A percentile compares a stretch with the other conserved stretches of the same genome.
phyloP scores from a whole-genome alignment of 2,329 filamentous ascomycete species.

The Orbilia blumenaviensis region DNA sequence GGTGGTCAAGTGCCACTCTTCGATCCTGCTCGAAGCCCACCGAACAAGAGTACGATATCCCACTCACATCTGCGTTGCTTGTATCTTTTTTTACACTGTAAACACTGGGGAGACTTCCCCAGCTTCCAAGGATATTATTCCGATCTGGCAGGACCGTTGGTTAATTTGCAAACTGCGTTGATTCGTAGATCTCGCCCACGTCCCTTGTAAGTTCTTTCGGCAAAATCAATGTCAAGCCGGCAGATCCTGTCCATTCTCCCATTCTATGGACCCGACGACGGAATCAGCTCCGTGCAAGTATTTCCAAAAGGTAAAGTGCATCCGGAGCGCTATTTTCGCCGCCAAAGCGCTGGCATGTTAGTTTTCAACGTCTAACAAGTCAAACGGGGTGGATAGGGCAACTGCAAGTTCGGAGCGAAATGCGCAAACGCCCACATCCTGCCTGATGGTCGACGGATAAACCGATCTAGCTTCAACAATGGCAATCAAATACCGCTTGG shows the following conservation, averaged over 20 bases:
- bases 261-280: constrained; percentile 83
- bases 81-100: background rate
- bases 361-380: constrained; percentile 24
- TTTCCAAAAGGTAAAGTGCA: constrained; percentile 83
- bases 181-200: constrained; percentile 84
- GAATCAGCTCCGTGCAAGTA: constrained; percentile 96
- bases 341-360: constrained; percentile 22
- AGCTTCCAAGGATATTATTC: constrained; percentile 40
- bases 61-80: constrained; percentile 12
- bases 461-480: constrained; percentile 69
- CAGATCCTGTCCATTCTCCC: constrained; percentile 93
- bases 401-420: constrained; percentile 98
- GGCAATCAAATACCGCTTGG: constrained; percentile 70
- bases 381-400: constrained; percentile 71
- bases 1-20: constrained; percentile 22
- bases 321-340: constrained; percentile 35
- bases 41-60: constrained; percentile 50
- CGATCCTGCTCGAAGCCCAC: constrained; percentile 46
- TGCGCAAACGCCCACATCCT: constrained; percentile 96
- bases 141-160: constrained; percentile 37
- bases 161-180: constrained; percentile 46
- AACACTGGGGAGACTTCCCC: constrained; percentile 27
- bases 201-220: constrained; percentile 99
- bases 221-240: constrained; percentile 96
- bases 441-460: constrained; percentile 90